phyloP scores from a whole-genome alignment of 768 basidiomycete species.

The Udeniomyces megalosporus region DNA sequence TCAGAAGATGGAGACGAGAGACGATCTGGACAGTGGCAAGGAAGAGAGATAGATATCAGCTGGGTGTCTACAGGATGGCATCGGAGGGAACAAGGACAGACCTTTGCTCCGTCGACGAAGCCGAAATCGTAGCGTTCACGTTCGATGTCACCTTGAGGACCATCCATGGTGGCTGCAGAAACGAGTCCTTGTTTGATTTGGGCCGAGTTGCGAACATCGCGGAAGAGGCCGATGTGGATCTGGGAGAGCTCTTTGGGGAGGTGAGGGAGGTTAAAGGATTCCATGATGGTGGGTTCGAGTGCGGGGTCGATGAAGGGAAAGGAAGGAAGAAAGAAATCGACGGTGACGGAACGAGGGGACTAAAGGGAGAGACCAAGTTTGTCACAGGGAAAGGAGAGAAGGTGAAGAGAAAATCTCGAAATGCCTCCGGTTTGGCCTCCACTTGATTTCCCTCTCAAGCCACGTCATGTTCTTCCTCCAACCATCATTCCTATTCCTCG shows the following conservation, averaged over 20 bases:
- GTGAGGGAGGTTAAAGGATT: constrained; percentile 25
- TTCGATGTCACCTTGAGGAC: constrained; percentile 45
- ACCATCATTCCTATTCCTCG: too few species aligned
- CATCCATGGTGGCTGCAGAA: constrained; percentile 45
- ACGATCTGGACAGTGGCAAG: constrained; percentile 46
- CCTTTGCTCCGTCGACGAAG: constrained; percentile 55
- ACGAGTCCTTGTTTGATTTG: constrained; percentile 51
- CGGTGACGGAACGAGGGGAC: background rate
- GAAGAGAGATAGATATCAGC: background rate
- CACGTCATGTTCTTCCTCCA: too few species aligned
- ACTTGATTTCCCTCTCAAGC: too few species aligned
- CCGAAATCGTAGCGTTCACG: constrained; percentile 73
- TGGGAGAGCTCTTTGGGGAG: constrained; percentile 21
- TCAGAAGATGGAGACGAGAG: constrained; percentile 61
- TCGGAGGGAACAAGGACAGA: constrained; percentile 31
- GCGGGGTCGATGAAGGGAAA: background rate
- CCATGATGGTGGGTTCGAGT: constrained; percentile 23
- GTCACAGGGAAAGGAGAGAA: too few species aligned
- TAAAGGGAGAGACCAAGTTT: too few species aligned
- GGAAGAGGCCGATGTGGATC: constrained; percentile 47
- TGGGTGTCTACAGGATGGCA: background rate
- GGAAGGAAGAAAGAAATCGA: background rate
- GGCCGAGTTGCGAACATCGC: constrained; percentile 46
- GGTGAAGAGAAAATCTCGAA: too few species aligned
- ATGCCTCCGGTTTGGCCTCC: too few species aligned